Percentiles rank a stretch among this genome's conserved stretches.
Conservation (phyloP, 2,329 filamentous ascomycete species). For the Escovopsis sp. region DNA sequence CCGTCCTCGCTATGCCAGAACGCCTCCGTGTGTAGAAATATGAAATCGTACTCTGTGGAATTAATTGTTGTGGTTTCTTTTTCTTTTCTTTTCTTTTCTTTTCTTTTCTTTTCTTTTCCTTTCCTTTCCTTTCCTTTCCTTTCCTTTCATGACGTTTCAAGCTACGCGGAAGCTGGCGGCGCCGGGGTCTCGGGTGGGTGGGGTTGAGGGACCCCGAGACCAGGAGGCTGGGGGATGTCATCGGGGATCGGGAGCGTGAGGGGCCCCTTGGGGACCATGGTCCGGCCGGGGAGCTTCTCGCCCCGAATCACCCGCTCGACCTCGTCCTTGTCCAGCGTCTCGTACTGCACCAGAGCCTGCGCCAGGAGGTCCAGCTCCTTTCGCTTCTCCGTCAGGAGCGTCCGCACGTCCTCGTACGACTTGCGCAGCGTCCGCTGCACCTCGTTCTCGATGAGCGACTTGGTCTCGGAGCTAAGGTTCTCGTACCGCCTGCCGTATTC, state of each 20-base stretch:
- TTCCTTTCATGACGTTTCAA: neutral
- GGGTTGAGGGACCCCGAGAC: constrained; percentile 20
- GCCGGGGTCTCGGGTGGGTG: constrained; percentile 17
- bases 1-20: too few species aligned
- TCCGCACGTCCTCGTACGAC: constrained; percentile 57
- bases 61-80: too few species aligned
- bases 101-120: neutral
- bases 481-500: constrained; percentile 74
- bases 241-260: constrained; percentile 24
- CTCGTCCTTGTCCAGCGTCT: constrained; percentile 78
- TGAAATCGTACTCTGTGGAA: too few species aligned
- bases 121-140: neutral
- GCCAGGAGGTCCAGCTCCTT: constrained; percentile 80
- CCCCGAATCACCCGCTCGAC: constrained; percentile 82
- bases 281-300: constrained; percentile 60
- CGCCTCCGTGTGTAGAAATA: too few species aligned
- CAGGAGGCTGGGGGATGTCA: constrained; percentile 20
- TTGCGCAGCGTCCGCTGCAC: constrained; percentile 76
- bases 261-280: constrained; percentile 37
- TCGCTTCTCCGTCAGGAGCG: constrained; percentile 58
- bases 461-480: constrained; percentile 70
- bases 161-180: constrained; percentile 17
- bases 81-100: neutral
- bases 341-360: constrained; percentile 82
- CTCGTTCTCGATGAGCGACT: constrained; percentile 73